Percentiles rank a stretch among this genome's conserved stretches.
Conservation (phyloP, 2,329 filamentous ascomycete species). For the Geosmithia flava region DNA sequence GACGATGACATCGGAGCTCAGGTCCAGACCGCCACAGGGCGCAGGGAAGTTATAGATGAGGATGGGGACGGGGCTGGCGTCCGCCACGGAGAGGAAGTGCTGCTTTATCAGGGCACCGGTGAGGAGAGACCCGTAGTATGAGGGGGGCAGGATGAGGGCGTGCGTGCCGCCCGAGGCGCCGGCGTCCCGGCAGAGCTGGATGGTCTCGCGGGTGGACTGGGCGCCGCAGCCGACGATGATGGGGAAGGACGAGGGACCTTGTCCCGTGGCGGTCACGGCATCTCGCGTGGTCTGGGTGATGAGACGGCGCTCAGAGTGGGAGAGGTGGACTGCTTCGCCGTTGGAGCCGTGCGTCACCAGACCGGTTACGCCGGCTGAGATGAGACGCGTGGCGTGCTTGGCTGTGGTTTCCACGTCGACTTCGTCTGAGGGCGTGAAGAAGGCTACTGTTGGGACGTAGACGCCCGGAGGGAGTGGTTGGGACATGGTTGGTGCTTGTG, state of each 20-base stretch:
- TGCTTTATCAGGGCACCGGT: conserved; percentile 42
- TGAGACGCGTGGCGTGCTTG: conserved; percentile 44
- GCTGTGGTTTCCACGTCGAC: conserved; percentile 39
- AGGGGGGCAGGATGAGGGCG: conserved; percentile 55
- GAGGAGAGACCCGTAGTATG: conserved; percentile 53
- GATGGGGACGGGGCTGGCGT: conserved; percentile 42
- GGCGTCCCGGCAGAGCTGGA: conserved; percentile 53
- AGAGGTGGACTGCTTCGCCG: conserved; percentile 60
- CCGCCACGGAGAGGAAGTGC: conserved; percentile 52
- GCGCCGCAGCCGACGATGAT: conserved; percentile 60
- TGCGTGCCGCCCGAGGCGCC: conserved; percentile 52
- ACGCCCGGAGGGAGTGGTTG: conserved; percentile 23
- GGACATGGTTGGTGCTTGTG: background rate
- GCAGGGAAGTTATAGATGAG: conserved; percentile 54
- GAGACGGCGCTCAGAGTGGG: conserved; percentile 49
- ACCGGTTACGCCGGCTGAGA: conserved; percentile 50
- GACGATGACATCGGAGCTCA: conserved; percentile 43
- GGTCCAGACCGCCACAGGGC: conserved; percentile 42
- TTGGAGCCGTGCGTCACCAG: conserved; percentile 61
- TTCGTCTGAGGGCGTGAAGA: conserved; percentile 43
- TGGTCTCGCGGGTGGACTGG: conserved; percentile 54
- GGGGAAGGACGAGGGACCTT: conserved; percentile 43
- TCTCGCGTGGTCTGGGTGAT: conserved; percentile 50
- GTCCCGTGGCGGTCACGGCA: too few relatives aligned
- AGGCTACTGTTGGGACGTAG: conserved; percentile 52